Base-by-base conservation (phyloP, 306 rosid species). In the Prunus fruticosa region DNA sequence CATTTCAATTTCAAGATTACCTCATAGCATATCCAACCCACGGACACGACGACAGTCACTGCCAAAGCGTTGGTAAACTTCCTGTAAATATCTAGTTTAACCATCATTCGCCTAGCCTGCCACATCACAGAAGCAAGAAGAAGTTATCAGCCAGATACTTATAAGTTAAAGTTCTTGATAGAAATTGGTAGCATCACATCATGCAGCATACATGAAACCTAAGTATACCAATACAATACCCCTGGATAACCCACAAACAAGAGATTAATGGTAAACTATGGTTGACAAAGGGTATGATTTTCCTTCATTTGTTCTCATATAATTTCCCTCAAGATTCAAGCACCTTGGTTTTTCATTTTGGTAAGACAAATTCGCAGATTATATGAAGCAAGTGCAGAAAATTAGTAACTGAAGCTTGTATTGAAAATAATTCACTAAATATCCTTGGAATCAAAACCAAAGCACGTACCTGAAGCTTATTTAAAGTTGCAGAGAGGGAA, bases 1-100 rank as follows among this genome's bases (percentile, higher is more conserved):
- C 18, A 75, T 25, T 57, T 20, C 8, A 56, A 38, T 22, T 73
- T 57, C 72, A 53, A 72, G 75, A 80, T 75, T 88, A 96, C 99
- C 99, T 96, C 99, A 65, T 96, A 96, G 82, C 97, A 91, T 72
- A 88, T 89, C 98, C 99, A 96, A 75, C 97, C 96, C 60, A 96
- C 98, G 11, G 98, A 96, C 68, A 96, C 97, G 14, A 96, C 71
- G 22, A 92, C 98, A 72, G 99, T 90, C 23, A 87, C 93, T 1
- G 93, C 99, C 88, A 96, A 84, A 67, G 99, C 96, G 18, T 96
- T 96, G 7, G 99, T 92, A 81, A 96, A 96, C 87, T 89, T 92
- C 80, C 96, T 85, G 84, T 96, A 96, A 69, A 96, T 91, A 72
- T 96, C 99, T 78, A 96, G 85, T 80, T 96, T 96, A 75, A 85